These are phyloP conservation scores for Panicum miliaceum DNA, from an alignment of 176 grass and related monocot genomes.

Conservation along the genomic window DNA sequence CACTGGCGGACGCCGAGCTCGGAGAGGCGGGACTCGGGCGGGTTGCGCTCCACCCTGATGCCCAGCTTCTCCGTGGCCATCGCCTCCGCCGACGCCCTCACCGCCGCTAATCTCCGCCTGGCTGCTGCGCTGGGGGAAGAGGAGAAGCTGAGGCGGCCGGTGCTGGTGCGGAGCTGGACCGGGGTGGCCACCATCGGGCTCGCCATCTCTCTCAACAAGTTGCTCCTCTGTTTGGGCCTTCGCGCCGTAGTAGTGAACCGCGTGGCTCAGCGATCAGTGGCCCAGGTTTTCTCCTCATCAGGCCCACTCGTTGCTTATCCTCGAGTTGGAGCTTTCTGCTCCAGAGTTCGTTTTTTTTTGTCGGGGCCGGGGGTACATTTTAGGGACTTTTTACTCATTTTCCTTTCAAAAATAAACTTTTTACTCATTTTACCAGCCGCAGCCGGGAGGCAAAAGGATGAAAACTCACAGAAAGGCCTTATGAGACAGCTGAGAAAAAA, in stretches of 20 bases:
- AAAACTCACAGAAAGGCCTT: too few relatives aligned
- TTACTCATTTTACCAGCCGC: too few relatives aligned
- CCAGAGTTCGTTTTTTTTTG: too few relatives aligned
- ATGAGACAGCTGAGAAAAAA: too few relatives aligned
- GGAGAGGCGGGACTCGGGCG: slow-evolving; percentile 75
- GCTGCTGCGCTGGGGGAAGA: background rate
- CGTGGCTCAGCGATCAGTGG: slow-evolving; percentile 10
- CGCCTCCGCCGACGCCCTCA: slow-evolving; percentile 58
- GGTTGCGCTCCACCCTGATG: slow-evolving; percentile 80
- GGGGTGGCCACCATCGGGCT: slow-evolving; percentile 51
- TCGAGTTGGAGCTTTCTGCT: too few relatives aligned
- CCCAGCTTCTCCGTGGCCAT: slow-evolving; percentile 93
- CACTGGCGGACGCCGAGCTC: slow-evolving; percentile 82
- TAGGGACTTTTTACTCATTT: too few relatives aligned
- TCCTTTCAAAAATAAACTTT: too few relatives aligned
- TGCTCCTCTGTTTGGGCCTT: background rate
- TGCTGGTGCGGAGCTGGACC: slow-evolving; percentile 29
- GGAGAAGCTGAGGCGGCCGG: slow-evolving; percentile 38
- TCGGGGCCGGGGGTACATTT: too few relatives aligned
- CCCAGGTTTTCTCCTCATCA: slow-evolving; percentile 36
- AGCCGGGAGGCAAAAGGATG: too few relatives aligned
- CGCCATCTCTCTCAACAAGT: slow-evolving; percentile 41
- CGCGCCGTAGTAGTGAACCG: background rate
- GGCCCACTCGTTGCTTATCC: slow-evolving; percentile 59
- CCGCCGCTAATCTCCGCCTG: slow-evolving; percentile 33